These are phyloP conservation scores for Skeletonema marinoi DNA, from an alignment of 108 stramenopile genomes.

Conservation along the genomic window DNA sequence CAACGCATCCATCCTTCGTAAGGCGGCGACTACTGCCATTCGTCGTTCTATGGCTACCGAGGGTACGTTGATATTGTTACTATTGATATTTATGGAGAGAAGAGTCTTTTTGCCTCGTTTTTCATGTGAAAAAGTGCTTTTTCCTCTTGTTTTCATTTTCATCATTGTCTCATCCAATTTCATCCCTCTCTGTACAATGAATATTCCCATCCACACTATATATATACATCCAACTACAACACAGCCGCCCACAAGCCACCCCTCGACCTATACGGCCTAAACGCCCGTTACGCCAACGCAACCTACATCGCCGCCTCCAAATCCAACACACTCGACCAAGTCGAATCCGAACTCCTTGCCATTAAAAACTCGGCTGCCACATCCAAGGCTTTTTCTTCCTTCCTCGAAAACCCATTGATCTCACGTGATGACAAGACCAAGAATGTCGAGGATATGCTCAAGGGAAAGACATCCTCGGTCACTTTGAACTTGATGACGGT, in stretches of 20 bases:
- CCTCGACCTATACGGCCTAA: constrained; percentile 88
- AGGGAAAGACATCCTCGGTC: constrained; percentile 65
- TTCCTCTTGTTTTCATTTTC: too few relatives aligned
- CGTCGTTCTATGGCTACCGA: constrained; percentile 20
- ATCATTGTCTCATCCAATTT: too few relatives aligned
- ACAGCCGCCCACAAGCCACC: constrained; percentile 78
- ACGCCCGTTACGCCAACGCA: constrained; percentile 96
- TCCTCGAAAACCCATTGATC: constrained; percentile 92
- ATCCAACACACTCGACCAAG: constrained; percentile 71
- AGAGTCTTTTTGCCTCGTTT: background rate
- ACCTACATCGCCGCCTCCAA: constrained; percentile 93
- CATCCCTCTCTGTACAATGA: too few relatives aligned
- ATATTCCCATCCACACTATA: background rate
- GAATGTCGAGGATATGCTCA: constrained; percentile 60
- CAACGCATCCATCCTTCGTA: constrained; percentile 15
- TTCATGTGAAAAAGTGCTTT: background rate
- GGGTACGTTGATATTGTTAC: background rate
- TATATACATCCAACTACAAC: background rate
- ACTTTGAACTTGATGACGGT: constrained; percentile 91
- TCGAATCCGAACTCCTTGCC: constrained; percentile 87
- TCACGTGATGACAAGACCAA: constrained; percentile 76
- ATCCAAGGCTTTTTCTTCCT: constrained; percentile 65
- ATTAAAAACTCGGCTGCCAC: constrained; percentile 64
- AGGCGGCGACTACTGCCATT: constrained; percentile 5
- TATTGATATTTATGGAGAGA: background rate